A percentile compares a stretch with the other conserved stretches of the same genome.
phyloP scores from a whole-genome alignment of 2,329 filamentous ascomycete species.

The Trichoderma gracile region DNA sequence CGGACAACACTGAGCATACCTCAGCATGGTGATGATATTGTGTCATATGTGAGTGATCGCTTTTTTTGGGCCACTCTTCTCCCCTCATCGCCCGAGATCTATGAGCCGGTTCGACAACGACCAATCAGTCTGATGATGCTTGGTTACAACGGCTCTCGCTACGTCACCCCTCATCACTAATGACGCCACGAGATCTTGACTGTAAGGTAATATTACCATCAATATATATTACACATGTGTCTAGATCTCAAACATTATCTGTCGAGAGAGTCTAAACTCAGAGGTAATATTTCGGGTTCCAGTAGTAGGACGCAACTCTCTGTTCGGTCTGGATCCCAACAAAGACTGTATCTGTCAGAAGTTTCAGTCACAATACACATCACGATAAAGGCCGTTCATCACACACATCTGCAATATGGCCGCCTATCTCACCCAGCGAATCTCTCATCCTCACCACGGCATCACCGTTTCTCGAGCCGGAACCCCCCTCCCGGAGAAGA shows the following conservation, averaged over 20 bases:
- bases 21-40: too few species aligned
- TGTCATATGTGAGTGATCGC: too few species aligned
- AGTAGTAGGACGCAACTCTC: too few species aligned
- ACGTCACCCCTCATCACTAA: background rate
- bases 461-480: constrained; percentile 13
- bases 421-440: constrained; percentile 20
- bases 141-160: background rate
- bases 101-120: background rate
- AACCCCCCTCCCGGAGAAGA: constrained; percentile 3
- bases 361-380: too few species aligned
- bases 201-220: background rate
- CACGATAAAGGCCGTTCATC: too few species aligned
- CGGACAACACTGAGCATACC: too few species aligned
- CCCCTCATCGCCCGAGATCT: background rate
- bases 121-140: background rate
- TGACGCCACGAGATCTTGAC: background rate
- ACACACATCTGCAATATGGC: background rate
- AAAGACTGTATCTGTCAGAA: too few species aligned
- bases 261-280: too few species aligned
- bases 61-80: background rate
- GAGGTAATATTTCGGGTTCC: too few species aligned
- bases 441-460: constrained; percentile 15
- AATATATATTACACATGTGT: background rate
- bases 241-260: background rate
- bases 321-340: too few species aligned